Conservation (phyloP, 225 moss, liverwort and hornwort genomes). For the Asterella californica region DNA sequence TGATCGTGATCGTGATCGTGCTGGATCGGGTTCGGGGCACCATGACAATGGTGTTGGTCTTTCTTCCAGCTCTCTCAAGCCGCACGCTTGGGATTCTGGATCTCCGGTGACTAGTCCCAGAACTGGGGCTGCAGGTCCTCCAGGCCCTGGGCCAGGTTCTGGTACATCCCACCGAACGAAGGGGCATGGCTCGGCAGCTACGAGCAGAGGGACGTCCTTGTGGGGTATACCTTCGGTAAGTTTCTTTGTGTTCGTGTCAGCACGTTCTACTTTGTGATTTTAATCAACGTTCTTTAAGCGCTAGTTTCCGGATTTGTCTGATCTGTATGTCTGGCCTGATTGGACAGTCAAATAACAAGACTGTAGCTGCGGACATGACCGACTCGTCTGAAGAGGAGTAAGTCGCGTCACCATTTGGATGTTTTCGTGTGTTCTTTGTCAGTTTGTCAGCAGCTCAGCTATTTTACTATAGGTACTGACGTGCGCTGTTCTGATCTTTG, state of each 20-base stretch:
- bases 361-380: constrained; percentile 37
- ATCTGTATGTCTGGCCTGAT: not conserved
- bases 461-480: not conserved
- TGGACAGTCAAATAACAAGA: constrained; percentile 61
- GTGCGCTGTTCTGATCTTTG: no score
- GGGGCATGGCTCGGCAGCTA: constrained; percentile 55
- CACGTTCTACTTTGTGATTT: no score
- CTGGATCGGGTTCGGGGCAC: constrained; percentile 44
- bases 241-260: not conserved
- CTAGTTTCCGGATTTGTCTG: not conserved
- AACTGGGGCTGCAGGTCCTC: constrained; percentile 48
- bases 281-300: not conserved
- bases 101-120: constrained; percentile 64
- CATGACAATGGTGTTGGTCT: constrained; percentile 61
- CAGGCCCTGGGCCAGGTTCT: constrained; percentile 49
- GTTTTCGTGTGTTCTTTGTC: not conserved
- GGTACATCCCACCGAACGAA: constrained; percentile 46
- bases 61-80: constrained; percentile 49
- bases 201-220: constrained; percentile 64
- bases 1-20: constrained; percentile 56
- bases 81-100: constrained; percentile 68
- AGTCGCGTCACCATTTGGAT: constrained; percentile 4
- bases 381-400: constrained; percentile 63
- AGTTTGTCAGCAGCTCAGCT: not conserved
- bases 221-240: constrained; percentile 75